Percentiles rank a stretch among this genome's conserved stretches.
phyloP scores from a whole-genome alignment of 805 yeast species.

The Dipodascus geniculatus region DNA sequence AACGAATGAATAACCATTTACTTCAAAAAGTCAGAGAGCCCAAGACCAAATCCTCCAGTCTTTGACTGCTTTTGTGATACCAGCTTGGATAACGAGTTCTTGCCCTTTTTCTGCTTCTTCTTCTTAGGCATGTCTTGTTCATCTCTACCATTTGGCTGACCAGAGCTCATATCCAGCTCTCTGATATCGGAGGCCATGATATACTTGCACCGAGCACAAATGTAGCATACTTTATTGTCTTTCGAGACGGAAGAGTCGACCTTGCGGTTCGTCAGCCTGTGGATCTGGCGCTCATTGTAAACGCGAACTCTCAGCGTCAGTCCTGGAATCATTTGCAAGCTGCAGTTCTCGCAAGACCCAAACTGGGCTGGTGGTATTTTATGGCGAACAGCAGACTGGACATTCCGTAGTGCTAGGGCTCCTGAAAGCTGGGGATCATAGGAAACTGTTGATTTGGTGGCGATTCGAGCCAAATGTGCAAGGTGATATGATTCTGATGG shows the following conservation, averaged over 20 bases:
- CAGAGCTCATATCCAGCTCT: neutral
- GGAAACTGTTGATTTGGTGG: neutral
- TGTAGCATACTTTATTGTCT: neutral
- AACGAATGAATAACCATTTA: neutral
- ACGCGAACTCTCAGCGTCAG: neutral
- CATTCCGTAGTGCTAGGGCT: neutral
- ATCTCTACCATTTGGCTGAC: neutral
- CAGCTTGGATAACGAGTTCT: neutral
- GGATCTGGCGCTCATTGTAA: neutral
- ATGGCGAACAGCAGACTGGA: neutral
- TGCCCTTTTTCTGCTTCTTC: neutral
- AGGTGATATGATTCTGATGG: neutral
- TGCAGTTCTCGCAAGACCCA: neutral
- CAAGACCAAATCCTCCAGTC: neutral
- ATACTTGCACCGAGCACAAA: neutral
- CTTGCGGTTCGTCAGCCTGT: neutral
- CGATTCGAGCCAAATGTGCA: neutral
- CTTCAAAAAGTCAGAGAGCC: neutral
- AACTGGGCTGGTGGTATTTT: neutral
- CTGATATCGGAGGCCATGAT: neutral
- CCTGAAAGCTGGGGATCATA: neutral
- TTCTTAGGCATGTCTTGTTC: neutral
- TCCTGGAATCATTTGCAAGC: neutral
- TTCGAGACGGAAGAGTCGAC: neutral
- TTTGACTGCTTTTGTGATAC: neutral